phyloP scores from a whole-genome alignment of 2,329 filamentous ascomycete genomes.

The Trichoderma pleuroti region DNA sequence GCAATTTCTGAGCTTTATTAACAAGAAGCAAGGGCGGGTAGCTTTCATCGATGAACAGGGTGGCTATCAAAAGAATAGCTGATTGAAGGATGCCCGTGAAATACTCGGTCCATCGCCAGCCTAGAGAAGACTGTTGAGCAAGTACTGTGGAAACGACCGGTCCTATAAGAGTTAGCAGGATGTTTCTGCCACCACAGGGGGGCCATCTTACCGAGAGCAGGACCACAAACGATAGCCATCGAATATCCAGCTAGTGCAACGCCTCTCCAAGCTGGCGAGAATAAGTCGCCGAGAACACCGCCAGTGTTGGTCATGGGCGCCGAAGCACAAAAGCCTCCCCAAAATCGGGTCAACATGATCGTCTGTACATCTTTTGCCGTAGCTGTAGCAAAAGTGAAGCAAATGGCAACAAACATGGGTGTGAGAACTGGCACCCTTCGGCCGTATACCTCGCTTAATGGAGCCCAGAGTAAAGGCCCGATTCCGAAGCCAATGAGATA shows the following conservation, averaged over 20 bases:
- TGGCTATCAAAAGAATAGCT: constrained; percentile 49
- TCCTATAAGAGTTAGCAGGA: constrained; percentile 26
- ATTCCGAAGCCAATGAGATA: constrained; percentile 51
- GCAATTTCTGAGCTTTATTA: constrained; percentile 57
- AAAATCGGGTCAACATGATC: constrained; percentile 63
- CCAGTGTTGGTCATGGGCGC: constrained; percentile 68
- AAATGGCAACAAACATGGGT: constrained; percentile 60
- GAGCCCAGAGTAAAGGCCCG: constrained; percentile 63
- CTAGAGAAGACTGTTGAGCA: constrained; percentile 38
- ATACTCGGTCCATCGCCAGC: constrained; percentile 57
- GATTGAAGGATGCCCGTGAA: constrained; percentile 61
- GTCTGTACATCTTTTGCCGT: constrained; percentile 64
- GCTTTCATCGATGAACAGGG: constrained; percentile 61
- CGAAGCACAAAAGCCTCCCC: constrained; percentile 58
- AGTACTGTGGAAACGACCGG: constrained; percentile 48
- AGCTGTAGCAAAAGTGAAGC: constrained; percentile 63
- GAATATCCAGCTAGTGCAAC: constrained; percentile 66
- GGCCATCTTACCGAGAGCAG: constrained; percentile 44
- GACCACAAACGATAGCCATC: constrained; percentile 61
- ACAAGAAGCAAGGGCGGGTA: constrained; percentile 61
- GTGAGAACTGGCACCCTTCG: constrained; percentile 52
- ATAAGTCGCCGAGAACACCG: constrained; percentile 65
- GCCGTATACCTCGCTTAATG: constrained; percentile 61
- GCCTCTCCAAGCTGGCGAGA: constrained; percentile 55
- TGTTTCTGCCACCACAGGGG: background rate